Evolutionary conservation across 108 stramenopile genomes (phyloP).

Genomic region (Cyclotella sp.): DNA sequence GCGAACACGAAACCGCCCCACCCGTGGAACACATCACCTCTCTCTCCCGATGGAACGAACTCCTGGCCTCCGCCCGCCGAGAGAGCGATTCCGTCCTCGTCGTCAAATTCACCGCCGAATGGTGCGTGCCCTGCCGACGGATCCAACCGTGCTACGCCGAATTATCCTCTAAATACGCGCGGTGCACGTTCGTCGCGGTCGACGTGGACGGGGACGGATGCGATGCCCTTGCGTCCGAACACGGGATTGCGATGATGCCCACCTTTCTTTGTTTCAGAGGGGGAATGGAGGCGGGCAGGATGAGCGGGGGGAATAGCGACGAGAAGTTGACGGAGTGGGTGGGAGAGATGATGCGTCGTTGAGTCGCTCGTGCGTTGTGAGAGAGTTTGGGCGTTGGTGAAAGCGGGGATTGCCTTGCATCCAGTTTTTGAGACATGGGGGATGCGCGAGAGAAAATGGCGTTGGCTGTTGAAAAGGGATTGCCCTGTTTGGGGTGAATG

Average conservation of each 20-base stretch:
- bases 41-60: constrained; percentile 10
- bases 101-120: constrained; percentile 86
- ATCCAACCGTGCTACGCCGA: constrained; percentile 72
- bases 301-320: constrained; percentile 44
- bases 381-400: background rate
- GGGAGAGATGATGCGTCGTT: constrained; percentile 30
- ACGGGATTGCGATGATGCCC: constrained; percentile 82
- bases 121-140: constrained; percentile 88
- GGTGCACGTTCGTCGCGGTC: constrained; percentile 38
- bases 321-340: constrained; percentile 39
- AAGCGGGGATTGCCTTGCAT: background rate
- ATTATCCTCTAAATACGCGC: constrained; percentile 47
- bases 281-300: constrained; percentile 40
- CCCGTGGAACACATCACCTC: constrained; percentile 23
- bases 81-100: constrained; percentile 33
- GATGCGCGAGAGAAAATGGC: too few relatives aligned
- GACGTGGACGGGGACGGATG: constrained; percentile 86
- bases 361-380: background rate
- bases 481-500: background rate
- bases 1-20: background rate
- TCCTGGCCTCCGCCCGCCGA: background rate
- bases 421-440: background rate
- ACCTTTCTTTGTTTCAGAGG: constrained; percentile 76
- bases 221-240: constrained; percentile 67
- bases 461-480: too few relatives aligned